Evolutionary conservation across 2,329 filamentous ascomycete genomes (phyloP), one percentile per base, ranked within the genome.

Genomic region (Fusarium redolens): DNA sequence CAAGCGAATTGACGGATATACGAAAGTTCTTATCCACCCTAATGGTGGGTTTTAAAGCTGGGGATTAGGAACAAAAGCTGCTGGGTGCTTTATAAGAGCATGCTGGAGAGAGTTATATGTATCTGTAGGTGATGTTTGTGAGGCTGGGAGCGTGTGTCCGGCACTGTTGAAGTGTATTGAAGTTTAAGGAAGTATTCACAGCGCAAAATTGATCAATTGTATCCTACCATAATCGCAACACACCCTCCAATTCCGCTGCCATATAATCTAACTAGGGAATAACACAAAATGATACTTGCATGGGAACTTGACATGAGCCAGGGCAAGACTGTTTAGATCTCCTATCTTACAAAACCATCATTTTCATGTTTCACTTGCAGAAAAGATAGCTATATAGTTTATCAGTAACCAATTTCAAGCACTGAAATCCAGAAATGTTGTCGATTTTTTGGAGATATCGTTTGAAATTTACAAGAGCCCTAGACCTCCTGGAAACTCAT

Each of bases 1-100:
- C 76, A 87, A 89, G 80, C 82, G 90, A 54, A 86, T 91, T 38
- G 90, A 92, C 48, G 90, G 91, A 2, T 92, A 91, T 70, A 92
- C 90, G 17, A 92, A 92, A 81, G 90, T 92, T 17, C 81, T 92
- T 65, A 90, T 92, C 65, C 90, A 92, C 76, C 90, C 90, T 0
- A 92, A 92, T 69, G 90, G 90, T 8, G 79, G 73, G 5, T 79
- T 79, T 31, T 78, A 35, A 68, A 14, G 12, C 3, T 4, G 43
- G 22, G 12, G 33, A 28, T 14, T 15, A 28, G 17, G 30, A 5
- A 22, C 33, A 43, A 28, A 30, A 31, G 38, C 9, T 44, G 17
- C 22, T 38, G 37, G 18, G 17, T 28, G 22, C 22, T 45, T 30
- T 31, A 33, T 13, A 18, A 22, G 20, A 22, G 37, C 14, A 18